Conservation (phyloP, 2,329 filamentous ascomycete species). For the Graphilbum sp. region DNA sequence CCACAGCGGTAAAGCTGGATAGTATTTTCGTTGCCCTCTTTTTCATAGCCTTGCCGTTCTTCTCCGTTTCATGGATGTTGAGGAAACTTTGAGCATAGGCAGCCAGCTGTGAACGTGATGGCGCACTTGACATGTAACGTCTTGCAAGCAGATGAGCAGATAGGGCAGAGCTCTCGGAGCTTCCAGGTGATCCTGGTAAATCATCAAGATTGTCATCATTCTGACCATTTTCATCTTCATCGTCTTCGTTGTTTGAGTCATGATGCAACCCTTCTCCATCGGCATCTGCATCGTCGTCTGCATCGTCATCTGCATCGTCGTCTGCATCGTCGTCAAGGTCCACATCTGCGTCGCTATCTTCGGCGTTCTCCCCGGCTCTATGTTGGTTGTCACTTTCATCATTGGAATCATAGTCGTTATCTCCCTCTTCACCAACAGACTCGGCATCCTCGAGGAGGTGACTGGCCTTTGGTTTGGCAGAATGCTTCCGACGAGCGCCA, state of each 20-base stretch:
- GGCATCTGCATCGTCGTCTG: constrained; percentile 22
- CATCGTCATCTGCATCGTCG: constrained; percentile 21
- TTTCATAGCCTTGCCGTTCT: constrained; percentile 55
- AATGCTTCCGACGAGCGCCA: constrained; percentile 5
- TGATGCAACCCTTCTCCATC: constrained; percentile 31
- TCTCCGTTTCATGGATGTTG: constrained; percentile 63
- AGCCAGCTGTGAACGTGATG: constrained; percentile 55
- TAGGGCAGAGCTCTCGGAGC: constrained; percentile 50
- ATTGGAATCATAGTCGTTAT: background rate
- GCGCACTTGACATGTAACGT: constrained; percentile 31
- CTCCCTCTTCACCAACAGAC: background rate
- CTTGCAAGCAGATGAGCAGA: constrained; percentile 40
- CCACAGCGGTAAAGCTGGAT: constrained; percentile 52
- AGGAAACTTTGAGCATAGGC: constrained; percentile 69
- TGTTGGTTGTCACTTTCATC: background rate
- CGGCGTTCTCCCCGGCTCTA: constrained; percentile 9
- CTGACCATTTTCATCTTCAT: constrained; percentile 36
- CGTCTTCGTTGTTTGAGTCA: constrained; percentile 33
- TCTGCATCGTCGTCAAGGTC: constrained; percentile 21
- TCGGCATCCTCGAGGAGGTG: constrained; percentile 9
- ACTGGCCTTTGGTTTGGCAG: constrained; percentile 9
- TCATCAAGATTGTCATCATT: constrained; percentile 32
- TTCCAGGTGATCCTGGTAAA: constrained; percentile 48
- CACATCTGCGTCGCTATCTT: constrained; percentile 12
- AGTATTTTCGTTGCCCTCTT: constrained; percentile 66